Evolutionary conservation across 1,284 basidiomycete genomes (phyloP).

Genomic region (Ustilago shanxiensis): DNA sequence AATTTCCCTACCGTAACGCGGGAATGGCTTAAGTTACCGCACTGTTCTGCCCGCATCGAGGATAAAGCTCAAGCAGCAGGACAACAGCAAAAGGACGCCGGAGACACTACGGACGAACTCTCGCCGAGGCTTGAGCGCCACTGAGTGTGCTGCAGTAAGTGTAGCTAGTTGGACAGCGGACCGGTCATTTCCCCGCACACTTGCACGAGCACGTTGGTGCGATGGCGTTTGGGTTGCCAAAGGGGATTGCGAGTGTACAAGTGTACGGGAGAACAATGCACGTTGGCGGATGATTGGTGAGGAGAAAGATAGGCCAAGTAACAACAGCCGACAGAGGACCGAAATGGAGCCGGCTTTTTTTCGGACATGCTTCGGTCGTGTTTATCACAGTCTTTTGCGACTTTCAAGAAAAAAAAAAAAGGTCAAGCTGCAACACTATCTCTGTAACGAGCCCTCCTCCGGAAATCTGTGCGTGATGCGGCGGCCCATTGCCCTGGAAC

Average conservation of each 20-base stretch:
- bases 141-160: no score
- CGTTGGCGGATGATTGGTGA: neutral
- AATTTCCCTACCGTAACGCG: neutral
- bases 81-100: neutral
- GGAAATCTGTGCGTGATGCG: no score
- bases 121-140: neutral
- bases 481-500: no score
- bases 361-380: neutral
- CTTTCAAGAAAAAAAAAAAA: no score
- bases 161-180: neutral
- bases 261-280: neutral
- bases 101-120: slow-evolving; percentile 20
- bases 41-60: neutral
- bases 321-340: neutral
- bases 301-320: neutral
- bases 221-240: neutral
- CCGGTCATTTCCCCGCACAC: neutral
- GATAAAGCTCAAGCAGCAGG: neutral
- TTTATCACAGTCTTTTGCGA: no score
- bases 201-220: neutral
- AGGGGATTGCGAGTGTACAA: no score
- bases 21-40: neutral
- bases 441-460: no score
- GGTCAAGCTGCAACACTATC: no score
- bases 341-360: neutral